Percentiles rank a stretch among this genome's conserved stretches.
Conservation (phyloP, 2,329 filamentous ascomycete species). For the Nemania sp. region DNA sequence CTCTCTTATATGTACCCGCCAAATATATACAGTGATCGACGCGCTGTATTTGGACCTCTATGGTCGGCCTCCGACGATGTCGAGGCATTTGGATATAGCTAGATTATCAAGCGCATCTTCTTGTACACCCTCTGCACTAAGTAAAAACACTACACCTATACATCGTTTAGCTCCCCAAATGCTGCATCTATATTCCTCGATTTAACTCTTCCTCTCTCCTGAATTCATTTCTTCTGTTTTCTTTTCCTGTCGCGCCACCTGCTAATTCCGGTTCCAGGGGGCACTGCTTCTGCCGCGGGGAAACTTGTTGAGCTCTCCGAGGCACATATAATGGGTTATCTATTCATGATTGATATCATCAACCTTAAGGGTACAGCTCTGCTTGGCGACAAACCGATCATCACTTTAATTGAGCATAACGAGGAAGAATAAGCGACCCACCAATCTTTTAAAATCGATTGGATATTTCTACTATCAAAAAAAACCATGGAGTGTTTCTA, state of each 20-base stretch:
- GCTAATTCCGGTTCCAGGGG: constrained; percentile 60
- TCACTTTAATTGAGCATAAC: constrained; percentile 73
- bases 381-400: constrained; percentile 75
- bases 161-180: too few species aligned
- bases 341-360: constrained; percentile 95
- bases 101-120: background rate
- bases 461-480: background rate
- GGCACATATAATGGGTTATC: constrained; percentile 81
- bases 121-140: background rate
- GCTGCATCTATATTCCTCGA: too few species aligned
- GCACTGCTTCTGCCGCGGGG: constrained; percentile 85
- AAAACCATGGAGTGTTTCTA: constrained; percentile 5
- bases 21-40: background rate
- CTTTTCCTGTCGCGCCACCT: constrained; percentile 13
- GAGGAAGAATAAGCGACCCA: constrained; percentile 38
- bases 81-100: background rate
- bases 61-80: background rate
- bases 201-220: too few species aligned
- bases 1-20: background rate
- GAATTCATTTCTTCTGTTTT: background rate
- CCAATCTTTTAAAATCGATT: constrained; percentile 1
- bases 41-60: background rate
- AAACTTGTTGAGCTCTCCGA: constrained; percentile 84
- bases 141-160: background rate
- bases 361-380: constrained; percentile 91